phyloP scores from a whole-genome alignment of 2,329 filamentous ascomycete species.

The Cercospora citrullina region DNA sequence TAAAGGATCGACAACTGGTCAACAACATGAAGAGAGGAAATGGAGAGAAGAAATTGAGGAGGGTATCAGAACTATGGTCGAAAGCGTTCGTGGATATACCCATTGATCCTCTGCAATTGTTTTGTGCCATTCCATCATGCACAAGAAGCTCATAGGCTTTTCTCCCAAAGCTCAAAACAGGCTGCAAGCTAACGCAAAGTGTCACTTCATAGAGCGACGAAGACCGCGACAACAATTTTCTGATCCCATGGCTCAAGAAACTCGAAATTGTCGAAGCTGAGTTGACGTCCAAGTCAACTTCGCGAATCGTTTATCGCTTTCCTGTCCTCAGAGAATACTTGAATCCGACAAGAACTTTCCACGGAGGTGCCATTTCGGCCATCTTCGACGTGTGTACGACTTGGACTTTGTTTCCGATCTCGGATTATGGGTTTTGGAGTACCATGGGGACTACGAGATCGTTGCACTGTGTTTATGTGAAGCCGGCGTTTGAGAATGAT shows the following conservation, averaged over 20 bases:
- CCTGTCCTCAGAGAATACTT: conserved; percentile 29
- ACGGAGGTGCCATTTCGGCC: conserved; percentile 29
- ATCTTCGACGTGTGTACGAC: conserved; percentile 31
- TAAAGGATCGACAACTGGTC: background rate
- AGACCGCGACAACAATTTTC: conserved; percentile 23
- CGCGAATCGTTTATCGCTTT: conserved; percentile 27
- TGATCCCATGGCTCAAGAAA: conserved; percentile 24
- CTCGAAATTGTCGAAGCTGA: conserved; percentile 27
- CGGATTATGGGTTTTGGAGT: conserved; percentile 30
- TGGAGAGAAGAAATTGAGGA: conserved; percentile 5
- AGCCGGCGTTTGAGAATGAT: conserved; percentile 29
- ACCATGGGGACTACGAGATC: conserved; percentile 29
- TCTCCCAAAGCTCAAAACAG: background rate
- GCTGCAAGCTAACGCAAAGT: conserved; percentile 1
- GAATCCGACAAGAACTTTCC: conserved; percentile 29
- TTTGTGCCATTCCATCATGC: background rate
- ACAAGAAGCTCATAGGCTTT: background rate
- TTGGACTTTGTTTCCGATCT: conserved; percentile 25
- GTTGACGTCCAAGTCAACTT: conserved; percentile 18
- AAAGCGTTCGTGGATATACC: conserved; percentile 7
- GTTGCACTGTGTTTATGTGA: conserved; percentile 27
- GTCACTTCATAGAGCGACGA: conserved; percentile 12
- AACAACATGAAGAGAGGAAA: background rate
- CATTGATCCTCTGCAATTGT: background rate
- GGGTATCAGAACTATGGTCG: background rate